Percentiles rank a stretch among this genome's conserved stretches.
These are phyloP conservation scores for Didymella keratinophila DNA, from an alignment of 2,329 filamentous ascomycete species.

Conservation along the genomic window DNA sequence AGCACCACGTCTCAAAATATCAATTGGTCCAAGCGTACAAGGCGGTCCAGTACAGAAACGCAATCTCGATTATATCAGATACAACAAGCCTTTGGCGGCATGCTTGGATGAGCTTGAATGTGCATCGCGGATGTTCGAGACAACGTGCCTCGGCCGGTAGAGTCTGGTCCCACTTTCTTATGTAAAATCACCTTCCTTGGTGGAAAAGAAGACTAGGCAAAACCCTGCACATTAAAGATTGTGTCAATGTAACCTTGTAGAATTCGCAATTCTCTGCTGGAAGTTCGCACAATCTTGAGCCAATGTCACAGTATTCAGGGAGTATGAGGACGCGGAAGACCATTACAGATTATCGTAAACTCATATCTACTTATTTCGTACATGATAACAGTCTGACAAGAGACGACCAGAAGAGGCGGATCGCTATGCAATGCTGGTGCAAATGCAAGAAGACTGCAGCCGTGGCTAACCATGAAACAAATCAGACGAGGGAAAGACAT, in stretches of 20 bases:
- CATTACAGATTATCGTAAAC: neutral
- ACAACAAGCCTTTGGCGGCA: slow-evolving; percentile 13
- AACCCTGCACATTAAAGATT: slow-evolving; percentile 10
- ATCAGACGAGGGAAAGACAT: neutral
- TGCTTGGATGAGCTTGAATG: slow-evolving; percentile 15
- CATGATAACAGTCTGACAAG: neutral
- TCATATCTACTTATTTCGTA: neutral
- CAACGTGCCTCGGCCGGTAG: slow-evolving; percentile 17
- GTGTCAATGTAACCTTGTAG: slow-evolving; percentile 2
- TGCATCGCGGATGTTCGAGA: neutral
- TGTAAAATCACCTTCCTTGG: slow-evolving; percentile 11
- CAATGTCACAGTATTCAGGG: neutral
- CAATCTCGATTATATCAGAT: neutral
- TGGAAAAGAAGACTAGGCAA: slow-evolving; percentile 15
- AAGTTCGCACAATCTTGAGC: neutral
- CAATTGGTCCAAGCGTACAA: slow-evolving; percentile 20
- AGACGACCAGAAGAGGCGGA: slow-evolving; percentile 6
- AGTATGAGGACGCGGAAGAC: neutral
- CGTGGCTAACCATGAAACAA: neutral
- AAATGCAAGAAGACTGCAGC: slow-evolving; percentile 22
- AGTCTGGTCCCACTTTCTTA: slow-evolving; percentile 20
- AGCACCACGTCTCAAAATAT: slow-evolving; percentile 1
- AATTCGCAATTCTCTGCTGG: neutral
- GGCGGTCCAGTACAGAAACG: neutral
- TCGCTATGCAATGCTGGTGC: slow-evolving; percentile 32